phyloP scores from a whole-genome alignment of 768 basidiomycete species.

The Tricholomella constricta region DNA sequence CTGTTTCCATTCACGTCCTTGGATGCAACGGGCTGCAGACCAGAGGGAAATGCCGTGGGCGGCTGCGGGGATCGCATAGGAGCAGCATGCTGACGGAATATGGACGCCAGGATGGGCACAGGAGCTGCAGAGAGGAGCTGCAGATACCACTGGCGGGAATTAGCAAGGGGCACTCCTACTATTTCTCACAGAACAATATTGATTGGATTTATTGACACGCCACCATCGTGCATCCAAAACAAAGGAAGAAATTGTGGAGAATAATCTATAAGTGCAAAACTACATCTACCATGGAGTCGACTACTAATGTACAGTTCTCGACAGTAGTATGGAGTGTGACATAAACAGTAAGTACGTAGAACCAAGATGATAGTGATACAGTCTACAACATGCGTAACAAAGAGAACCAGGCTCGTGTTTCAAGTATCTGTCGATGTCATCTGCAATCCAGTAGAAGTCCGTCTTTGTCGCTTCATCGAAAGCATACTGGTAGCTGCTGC shows the following conservation, averaged over 20 bases:
- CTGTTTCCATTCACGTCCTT: slow-evolving; percentile 44
- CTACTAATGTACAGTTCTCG: slow-evolving; percentile 14
- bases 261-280: slow-evolving; percentile 5
- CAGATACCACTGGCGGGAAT: slow-evolving; percentile 2
- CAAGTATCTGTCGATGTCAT: slow-evolving; percentile 38
- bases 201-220: slow-evolving; percentile 8
- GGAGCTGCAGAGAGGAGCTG: slow-evolving; percentile 6
- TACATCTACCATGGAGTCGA: slow-evolving; percentile 8
- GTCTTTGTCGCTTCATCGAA: slow-evolving; percentile 79
- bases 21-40: slow-evolving; percentile 60
- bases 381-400: slow-evolving; percentile 30
- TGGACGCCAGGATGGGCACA: slow-evolving; percentile 60
- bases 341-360: slow-evolving; percentile 5
- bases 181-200: slow-evolving; percentile 10
- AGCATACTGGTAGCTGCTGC: slow-evolving; percentile 34
- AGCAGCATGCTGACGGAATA: slow-evolving; percentile 57
- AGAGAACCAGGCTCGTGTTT: slow-evolving; percentile 23
- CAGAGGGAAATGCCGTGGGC: slow-evolving; percentile 47
- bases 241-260: not conserved
- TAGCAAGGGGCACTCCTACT: not conserved
- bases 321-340: slow-evolving; percentile 7
- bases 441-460: slow-evolving; percentile 65
- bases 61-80: slow-evolving; percentile 40
- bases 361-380: slow-evolving; percentile 32
- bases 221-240: slow-evolving; percentile 15